phyloP scores from a whole-genome alignment of 1,284 basidiomycete species.

The Malassezia nana region DNA sequence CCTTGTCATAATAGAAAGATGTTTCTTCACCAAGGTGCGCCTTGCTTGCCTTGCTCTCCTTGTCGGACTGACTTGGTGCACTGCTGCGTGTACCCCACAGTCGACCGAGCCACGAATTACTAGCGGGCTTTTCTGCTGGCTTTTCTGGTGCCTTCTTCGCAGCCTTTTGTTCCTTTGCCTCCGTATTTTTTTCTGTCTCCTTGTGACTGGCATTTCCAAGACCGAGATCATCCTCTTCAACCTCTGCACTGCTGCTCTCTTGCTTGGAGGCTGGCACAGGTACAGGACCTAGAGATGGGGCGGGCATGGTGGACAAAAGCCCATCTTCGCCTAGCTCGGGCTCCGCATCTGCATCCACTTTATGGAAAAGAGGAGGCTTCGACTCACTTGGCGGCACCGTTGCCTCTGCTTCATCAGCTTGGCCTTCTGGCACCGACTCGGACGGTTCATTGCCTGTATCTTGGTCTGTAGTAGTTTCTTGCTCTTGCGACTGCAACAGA shows the following conservation, averaged over 20 bases:
- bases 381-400: not conserved
- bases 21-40: conserved; percentile 89
- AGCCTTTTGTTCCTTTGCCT: not conserved
- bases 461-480: not conserved
- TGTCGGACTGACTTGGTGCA: conserved; percentile 47
- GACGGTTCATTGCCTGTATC: not conserved
- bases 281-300: not conserved
- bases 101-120: conserved; percentile 62
- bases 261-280: not conserved
- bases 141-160: conserved; percentile 28
- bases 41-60: conserved; percentile 38
- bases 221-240: conserved; percentile 79
- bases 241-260: conserved; percentile 48
- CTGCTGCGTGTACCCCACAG: conserved; percentile 47
- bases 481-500: not conserved
- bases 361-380: conserved; percentile 12
- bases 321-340: conserved; percentile 8
- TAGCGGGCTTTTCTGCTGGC: conserved; percentile 15
- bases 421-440: not conserved
- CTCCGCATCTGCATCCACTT: conserved; percentile 4
- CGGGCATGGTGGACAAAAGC: conserved; percentile 7
- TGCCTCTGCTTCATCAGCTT: not conserved
- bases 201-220: conserved; percentile 63
- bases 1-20: conserved; percentile 85
- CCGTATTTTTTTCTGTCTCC: conserved; percentile 39